Conservation (phyloP, 164 flowering plant species). For the Chimonanthus praecox region DNA sequence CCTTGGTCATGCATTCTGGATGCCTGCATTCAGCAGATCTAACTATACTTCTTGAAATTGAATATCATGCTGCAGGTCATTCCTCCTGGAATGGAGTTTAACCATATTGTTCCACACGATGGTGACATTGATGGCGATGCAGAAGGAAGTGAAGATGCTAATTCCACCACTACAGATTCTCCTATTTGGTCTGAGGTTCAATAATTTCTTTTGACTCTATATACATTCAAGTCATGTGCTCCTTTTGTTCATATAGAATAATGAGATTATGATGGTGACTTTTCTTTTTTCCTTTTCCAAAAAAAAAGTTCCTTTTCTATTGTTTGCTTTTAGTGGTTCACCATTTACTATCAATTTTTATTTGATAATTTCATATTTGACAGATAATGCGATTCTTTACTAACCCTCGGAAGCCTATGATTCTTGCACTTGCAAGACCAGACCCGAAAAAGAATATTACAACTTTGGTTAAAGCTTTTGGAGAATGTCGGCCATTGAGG, state of each 20-base stretch:
- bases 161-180: constrained; percentile 70
- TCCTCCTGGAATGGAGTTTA: constrained; percentile 99
- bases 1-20: no score
- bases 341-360: neutral
- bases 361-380: constrained; percentile 10
- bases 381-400: constrained; percentile 98
- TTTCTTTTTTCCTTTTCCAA: neutral
- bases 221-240: neutral
- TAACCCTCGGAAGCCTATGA: constrained; percentile 97
- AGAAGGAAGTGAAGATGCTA: constrained; percentile 68
- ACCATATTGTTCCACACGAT: constrained; percentile 74
- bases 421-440: constrained; percentile 98
- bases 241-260: neutral
- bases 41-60: no score
- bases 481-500: constrained; percentile 93
- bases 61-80: constrained; percentile 46
- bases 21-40: no score
- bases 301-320: neutral
- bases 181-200: constrained; percentile 94
- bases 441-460: constrained; percentile 97
- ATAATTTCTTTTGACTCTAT: constrained; percentile 7
- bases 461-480: constrained; percentile 96
- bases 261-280: neutral
- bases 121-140: constrained; percentile 81
- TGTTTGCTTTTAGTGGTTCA: neutral